These are phyloP conservation scores for Globisporangium middletonii DNA, from an alignment of 352 stramenopile genomes.

Conservation along the genomic window DNA sequence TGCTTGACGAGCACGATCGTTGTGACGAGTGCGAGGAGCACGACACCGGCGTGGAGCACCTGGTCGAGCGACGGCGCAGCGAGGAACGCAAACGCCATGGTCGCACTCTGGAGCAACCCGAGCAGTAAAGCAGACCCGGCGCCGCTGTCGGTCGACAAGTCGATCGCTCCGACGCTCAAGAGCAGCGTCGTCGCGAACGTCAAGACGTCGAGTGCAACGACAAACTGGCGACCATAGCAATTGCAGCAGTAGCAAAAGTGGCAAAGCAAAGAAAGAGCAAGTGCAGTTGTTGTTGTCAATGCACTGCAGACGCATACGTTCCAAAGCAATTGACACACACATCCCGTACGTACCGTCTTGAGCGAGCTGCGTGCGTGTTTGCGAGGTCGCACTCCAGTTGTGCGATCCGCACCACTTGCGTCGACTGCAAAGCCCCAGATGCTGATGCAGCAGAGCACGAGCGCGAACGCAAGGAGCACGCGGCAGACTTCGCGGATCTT, in stretches of 20 bases:
- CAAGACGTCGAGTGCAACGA: constrained; percentile 38
- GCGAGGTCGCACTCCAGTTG: background rate
- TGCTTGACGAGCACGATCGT: constrained; percentile 19
- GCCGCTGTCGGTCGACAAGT: constrained; percentile 22
- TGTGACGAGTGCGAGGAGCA: constrained; percentile 23
- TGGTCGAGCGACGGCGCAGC: constrained; percentile 22
- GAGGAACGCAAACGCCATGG: constrained; percentile 31
- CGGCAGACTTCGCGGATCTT: constrained; percentile 30
- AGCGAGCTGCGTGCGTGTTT: constrained; percentile 5
- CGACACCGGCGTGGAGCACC: constrained; percentile 26
- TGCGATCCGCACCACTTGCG: background rate
- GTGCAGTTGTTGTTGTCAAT: too few relatives aligned
- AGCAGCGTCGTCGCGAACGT: constrained; percentile 37
- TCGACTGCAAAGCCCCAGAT: constrained; percentile 18
- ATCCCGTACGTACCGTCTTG: constrained; percentile 9
- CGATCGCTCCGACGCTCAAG: constrained; percentile 23
- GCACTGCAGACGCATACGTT: background rate
- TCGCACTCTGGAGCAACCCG: constrained; percentile 27
- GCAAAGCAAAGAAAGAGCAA: background rate
- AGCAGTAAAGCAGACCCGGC: constrained; percentile 36
- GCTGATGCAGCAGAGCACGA: constrained; percentile 33
- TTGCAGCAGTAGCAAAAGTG: too few relatives aligned
- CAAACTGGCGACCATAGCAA: constrained; percentile 23
- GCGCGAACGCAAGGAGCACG: constrained; percentile 26
- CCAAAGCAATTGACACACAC: background rate